Evolutionary conservation across 2,329 filamentous ascomycete genomes (phyloP), one percentile per base, ranked within the genome.

Genomic region (Tothia fuscella): DNA sequence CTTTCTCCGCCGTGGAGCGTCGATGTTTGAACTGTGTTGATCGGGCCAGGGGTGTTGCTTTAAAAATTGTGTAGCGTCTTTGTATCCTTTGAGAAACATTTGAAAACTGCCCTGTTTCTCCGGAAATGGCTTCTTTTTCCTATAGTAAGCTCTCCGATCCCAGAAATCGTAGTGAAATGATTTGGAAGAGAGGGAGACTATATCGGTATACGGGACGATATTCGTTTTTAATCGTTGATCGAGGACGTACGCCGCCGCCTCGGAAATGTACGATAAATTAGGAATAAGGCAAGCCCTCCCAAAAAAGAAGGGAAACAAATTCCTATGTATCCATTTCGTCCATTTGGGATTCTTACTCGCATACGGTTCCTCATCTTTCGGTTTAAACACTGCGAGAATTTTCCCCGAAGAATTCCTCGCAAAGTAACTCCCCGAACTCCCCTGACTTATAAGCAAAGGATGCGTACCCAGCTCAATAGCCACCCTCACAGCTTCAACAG

Each of bases 241-340:
- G 40, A 98, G 78, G 5, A 94, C 86, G 59, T 95, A 98, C 26
- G 91, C 91, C 14, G 91, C 91, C 14, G 91, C 91, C 68, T 98
- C 91, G 53, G 88, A 96, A 51, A 98, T 86, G 58, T 98, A 98
- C 42, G 88, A 95, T 38, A 98, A 71, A 55, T 98, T 98, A 43
- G 91, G 91, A 58, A 98, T 98, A 41, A 98, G 75, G 50, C 87
- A 96, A 34, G 89, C 88, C 54, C 91, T 73, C 14, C 91, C 91
- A 54, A 98, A 98, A 62, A 85, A 95, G 65, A 93, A 98, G 6
- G 91, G 91, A 52, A 98, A 96, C 49, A 98, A 59, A 59, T 98
- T 98, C 49, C 91, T 74, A 61, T 98, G 91, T 66, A 98, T 88
- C 91, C 91, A 98, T 64, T 98, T 98, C 52, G 93, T 96, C 89